Base-by-base conservation (phyloP, 352 stramenopile genomes). In the Globisporangium recalcitrans region DNA sequence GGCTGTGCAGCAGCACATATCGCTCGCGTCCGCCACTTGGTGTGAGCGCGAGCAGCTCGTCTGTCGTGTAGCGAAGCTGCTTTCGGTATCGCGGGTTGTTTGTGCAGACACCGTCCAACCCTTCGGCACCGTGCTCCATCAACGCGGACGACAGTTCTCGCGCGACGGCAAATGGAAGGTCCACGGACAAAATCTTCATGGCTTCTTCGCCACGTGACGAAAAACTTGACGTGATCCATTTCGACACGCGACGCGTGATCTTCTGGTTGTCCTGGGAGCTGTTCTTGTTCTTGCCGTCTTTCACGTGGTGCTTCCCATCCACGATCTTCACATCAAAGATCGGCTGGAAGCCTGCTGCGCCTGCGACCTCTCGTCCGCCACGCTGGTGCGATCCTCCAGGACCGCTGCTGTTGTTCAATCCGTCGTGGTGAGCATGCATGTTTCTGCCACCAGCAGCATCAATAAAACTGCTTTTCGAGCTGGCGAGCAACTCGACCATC, bases 191-290 rank as follows among this genome's bases (percentile, higher is more conserved):
- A 11, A 95, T 82, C 48, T 91, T 91, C 79, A 93, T 91, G 1
- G 84, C 80, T 31, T 95, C 82, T 8, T 91, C 81, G 16, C 81
- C 82, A 4, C 74, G 72, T 13, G 74, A 85, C 7, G 82, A 82
- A 26, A 95, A 92, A 42, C 82, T 93, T 24, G 84, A 83, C 2
- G 74, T 88, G 58, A 93, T 88, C 86, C 86, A 95, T 60, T 95
- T 95, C 32, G 79, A 91, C 29, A 93, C 86, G n/a, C 84, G 82
- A 3, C 86, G 86, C 38, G 80, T 81, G 48, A 91, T 80, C 63
- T 91, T 90, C 38, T 91, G 77, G n/a, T 63, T 85, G 61, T 95
- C 86, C 56, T 79, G 62, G 49, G 77, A 74, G 34, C 78, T 77
- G 60, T 81, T 73, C 60, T 83, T 83, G 65, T 91, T 82, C 27